Conservation (phyloP, 768 basidiomycete genomes). For the Suillus paluster region DNA sequence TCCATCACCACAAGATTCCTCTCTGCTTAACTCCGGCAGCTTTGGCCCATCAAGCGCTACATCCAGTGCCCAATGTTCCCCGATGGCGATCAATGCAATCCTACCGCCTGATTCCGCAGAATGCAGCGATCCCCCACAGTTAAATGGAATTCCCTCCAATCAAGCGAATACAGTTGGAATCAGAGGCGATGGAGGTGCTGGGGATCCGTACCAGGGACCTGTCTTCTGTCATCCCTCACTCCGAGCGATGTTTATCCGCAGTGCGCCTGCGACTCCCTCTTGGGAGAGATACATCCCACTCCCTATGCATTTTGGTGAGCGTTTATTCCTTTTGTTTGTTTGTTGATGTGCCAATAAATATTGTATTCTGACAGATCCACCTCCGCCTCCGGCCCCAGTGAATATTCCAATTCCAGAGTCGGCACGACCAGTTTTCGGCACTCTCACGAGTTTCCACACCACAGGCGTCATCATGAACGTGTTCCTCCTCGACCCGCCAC, state of each 20-base stretch:
- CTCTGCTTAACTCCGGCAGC: constrained; percentile 13
- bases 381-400: neutral
- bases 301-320: constrained; percentile 3
- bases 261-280: constrained; percentile 7
- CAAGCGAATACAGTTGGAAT: constrained; percentile 7
- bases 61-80: constrained; percentile 22
- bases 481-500: constrained; percentile 69
- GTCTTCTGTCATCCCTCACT: constrained; percentile 7
- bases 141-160: neutral
- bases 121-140: constrained; percentile 20
- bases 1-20: constrained; percentile 32
- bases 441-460: constrained; percentile 65
- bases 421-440: constrained; percentile 53
- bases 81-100: constrained; percentile 23
- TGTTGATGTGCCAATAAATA: neutral
- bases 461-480: constrained; percentile 78
- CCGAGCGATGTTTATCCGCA: constrained; percentile 5
- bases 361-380: constrained; percentile 3
- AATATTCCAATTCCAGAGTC: constrained; percentile 13
- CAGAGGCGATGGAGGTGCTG: constrained; percentile 4
- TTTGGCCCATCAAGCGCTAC: constrained; percentile 13
- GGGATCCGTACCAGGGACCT: constrained; percentile 4
- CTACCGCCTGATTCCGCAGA: constrained; percentile 27
- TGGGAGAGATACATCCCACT: constrained; percentile 8
- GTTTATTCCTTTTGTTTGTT: neutral